These are phyloP conservation scores for Rhynchosporium agropyri DNA, from an alignment of 2,329 filamentous ascomycete species.

Conservation along the genomic window DNA sequence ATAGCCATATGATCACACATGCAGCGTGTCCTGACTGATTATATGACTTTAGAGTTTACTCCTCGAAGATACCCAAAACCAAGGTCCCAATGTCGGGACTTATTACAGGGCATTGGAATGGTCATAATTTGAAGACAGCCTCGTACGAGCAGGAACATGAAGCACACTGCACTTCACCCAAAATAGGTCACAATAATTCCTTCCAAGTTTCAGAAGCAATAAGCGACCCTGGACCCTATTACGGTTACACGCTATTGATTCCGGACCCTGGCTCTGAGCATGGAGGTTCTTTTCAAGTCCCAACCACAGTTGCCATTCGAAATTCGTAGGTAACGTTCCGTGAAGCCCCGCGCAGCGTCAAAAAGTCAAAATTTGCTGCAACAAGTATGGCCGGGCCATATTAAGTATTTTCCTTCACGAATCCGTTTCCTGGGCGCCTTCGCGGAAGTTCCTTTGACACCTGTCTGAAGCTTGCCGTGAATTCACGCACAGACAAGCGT, in stretches of 20 bases:
- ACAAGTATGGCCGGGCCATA: slow-evolving; percentile 2
- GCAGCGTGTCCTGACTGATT: background rate
- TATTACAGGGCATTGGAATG: too few relatives aligned
- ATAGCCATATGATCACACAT: slow-evolving; percentile 1
- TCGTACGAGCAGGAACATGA: background rate
- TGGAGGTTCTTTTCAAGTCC: background rate
- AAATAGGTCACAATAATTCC: background rate
- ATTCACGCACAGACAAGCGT: slow-evolving; percentile 7
- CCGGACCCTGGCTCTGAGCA: background rate
- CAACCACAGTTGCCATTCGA: background rate
- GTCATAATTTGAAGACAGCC: too few relatives aligned
- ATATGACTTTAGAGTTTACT: background rate
- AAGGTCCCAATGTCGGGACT: background rate
- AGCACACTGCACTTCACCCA: slow-evolving; percentile 7
- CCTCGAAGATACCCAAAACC: too few relatives aligned
- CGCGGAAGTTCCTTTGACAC: background rate
- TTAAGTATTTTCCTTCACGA: background rate
- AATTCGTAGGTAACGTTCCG: background rate
- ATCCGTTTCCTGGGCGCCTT: background rate
- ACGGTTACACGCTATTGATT: slow-evolving; percentile 4
- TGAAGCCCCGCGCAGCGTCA: too few relatives aligned
- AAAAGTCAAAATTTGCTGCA: too few relatives aligned
- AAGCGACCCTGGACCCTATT: background rate
- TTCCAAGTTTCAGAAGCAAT: background rate
- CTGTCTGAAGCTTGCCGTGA: background rate